Conservation (phyloP, 225 moss, liverwort and hornwort species). For the Sphagnum tenellum region DNA sequence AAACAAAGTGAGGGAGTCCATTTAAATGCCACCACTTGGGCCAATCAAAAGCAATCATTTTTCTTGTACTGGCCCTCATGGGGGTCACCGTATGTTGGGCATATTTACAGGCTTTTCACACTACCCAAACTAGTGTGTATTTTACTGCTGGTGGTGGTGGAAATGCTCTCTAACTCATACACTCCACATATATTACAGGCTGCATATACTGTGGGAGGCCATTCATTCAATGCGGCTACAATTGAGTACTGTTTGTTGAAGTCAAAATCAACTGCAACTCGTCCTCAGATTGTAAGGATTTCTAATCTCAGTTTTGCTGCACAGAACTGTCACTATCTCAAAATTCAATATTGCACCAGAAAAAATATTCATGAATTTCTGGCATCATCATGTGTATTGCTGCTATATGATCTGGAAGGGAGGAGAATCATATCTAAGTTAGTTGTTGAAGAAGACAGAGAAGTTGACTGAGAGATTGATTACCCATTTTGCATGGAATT, state of each 20-base stretch:
- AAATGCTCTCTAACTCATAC: not conserved
- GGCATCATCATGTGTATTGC: not conserved
- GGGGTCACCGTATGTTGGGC: not conserved
- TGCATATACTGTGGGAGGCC: slow-evolving; percentile 78
- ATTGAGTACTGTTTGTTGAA: slow-evolving; percentile 69
- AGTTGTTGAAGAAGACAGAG: not conserved
- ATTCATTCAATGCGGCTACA: slow-evolving; percentile 71
- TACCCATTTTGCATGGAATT: not conserved
- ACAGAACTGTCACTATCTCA: no score
- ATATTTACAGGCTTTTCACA: not conserved
- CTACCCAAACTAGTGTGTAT: slow-evolving; percentile 2
- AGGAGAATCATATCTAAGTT: not conserved
- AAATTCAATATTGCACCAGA: not conserved
- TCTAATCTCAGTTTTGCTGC: not conserved
- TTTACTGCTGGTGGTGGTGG: not conserved
- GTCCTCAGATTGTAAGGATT: slow-evolving; percentile 67
- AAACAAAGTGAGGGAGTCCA: not conserved
- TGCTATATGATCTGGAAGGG: not conserved
- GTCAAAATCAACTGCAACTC: slow-evolving; percentile 58
- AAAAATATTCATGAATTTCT: no score
- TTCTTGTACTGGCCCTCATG: no score
- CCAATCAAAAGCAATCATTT: no score
- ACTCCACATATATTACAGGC: slow-evolving; percentile 27
- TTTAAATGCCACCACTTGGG: not conserved
- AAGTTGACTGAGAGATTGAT: not conserved